Conservation (phyloP, 176 grass and related monocot genomes). For the Poa annua region DNA sequence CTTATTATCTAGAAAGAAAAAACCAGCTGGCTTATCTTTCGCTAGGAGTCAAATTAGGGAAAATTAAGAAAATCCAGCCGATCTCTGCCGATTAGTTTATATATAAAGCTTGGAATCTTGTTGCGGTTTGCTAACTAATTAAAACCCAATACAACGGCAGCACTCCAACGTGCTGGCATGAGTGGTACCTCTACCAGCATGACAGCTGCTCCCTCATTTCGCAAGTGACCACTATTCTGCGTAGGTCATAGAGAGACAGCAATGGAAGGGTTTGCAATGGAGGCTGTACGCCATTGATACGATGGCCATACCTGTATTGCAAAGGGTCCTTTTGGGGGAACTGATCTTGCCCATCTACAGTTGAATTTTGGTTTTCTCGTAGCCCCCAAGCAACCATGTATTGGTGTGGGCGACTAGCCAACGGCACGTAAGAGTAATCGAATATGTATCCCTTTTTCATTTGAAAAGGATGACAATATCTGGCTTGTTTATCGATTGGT, state of each 20-base stretch:
- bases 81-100: neutral
- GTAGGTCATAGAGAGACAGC: slow-evolving; percentile 7
- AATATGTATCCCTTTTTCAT: neutral
- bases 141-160: neutral
- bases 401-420: neutral
- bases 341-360: neutral
- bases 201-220: slow-evolving; percentile 45
- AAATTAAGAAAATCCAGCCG: slow-evolving; percentile 21
- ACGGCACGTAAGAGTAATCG: neutral
- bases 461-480: neutral
- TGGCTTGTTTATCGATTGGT: too few species aligned
- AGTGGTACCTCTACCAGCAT: slow-evolving; percentile 49
- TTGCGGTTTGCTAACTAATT: neutral
- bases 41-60: neutral
- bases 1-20: neutral
- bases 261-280: neutral
- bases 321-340: neutral
- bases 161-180: slow-evolving; percentile 46
- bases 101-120: neutral
- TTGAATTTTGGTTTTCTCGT: neutral
- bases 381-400: neutral
- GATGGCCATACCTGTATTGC: neutral
- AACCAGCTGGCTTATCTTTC: neutral
- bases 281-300: neutral
- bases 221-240: slow-evolving; percentile 28